These are phyloP conservation scores for Orbilia brochopaga DNA, from an alignment of 2,329 filamentous ascomycete species.

Conservation along the genomic window DNA sequence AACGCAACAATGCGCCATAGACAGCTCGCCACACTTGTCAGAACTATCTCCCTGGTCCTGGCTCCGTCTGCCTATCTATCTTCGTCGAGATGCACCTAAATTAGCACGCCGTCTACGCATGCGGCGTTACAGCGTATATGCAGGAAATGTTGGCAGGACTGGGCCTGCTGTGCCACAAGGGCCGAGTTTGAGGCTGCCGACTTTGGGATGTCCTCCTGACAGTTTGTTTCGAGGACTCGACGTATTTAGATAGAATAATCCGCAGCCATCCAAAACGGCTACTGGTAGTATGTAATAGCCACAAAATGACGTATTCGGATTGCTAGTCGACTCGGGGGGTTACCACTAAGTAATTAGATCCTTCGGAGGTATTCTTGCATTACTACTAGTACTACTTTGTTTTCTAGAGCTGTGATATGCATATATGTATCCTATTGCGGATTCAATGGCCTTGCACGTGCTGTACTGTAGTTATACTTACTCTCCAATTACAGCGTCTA, in stretches of 20 bases:
- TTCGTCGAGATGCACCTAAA: neutral
- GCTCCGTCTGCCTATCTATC: neutral
- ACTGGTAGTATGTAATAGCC: too few species aligned
- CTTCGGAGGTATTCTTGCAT: too few species aligned
- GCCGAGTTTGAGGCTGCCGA: neutral
- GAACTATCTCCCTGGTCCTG: neutral
- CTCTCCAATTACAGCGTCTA: too few species aligned
- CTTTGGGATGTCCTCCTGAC: neutral
- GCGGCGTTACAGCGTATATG: neutral
- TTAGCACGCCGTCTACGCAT: neutral
- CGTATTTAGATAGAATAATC: neutral
- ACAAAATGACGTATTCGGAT: too few species aligned
- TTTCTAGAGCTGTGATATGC: too few species aligned
- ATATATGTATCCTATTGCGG: too few species aligned
- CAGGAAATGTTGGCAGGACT: neutral
- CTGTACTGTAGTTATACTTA: too few species aligned
- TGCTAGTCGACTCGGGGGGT: too few species aligned
- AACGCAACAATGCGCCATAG: neutral
- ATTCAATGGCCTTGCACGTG: too few species aligned
- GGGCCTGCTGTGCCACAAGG: neutral
- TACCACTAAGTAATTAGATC: too few species aligned
- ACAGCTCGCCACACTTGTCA: neutral
- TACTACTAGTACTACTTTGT: too few species aligned
- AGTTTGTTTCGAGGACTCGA: constrained; percentile 3
- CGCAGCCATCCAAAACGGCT: too few species aligned